phyloP scores from a whole-genome alignment of 2,329 filamentous ascomycete genomes.

The Periconia sp. region DNA sequence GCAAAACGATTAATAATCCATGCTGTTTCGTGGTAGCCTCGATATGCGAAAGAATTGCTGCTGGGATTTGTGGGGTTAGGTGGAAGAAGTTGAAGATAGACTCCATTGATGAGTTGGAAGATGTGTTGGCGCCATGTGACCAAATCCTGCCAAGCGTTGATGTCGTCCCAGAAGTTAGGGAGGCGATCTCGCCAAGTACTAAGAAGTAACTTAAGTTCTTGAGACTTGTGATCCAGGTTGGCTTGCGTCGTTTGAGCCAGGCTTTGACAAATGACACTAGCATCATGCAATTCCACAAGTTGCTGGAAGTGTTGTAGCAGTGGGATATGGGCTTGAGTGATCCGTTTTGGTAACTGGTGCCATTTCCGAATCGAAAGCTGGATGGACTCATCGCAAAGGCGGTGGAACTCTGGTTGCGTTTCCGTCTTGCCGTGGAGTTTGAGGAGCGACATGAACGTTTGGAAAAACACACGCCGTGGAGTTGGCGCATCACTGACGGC shows the following conservation, averaged over 20 bases:
- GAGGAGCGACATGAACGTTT: slow-evolving; percentile 94
- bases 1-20: slow-evolving; percentile 99
- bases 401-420: slow-evolving; percentile 75
- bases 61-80: slow-evolving; percentile 74
- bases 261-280: slow-evolving; percentile 93
- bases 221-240: slow-evolving; percentile 92
- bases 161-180: slow-evolving; percentile 98
- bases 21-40: slow-evolving; percentile 96
- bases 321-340: slow-evolving; percentile 94
- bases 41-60: slow-evolving; percentile 92
- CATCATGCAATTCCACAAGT: slow-evolving; percentile 94
- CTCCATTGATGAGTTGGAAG: slow-evolving; percentile 94
- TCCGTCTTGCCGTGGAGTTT: slow-evolving; percentile 93
- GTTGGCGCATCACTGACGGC: slow-evolving; percentile 97
- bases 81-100: slow-evolving; percentile 83
- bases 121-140: slow-evolving; percentile 99
- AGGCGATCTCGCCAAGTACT: slow-evolving; percentile 94
- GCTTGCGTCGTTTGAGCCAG: slow-evolving; percentile 78
- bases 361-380: slow-evolving; percentile 97
- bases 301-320: slow-evolving; percentile 98
- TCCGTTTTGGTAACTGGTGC: slow-evolving; percentile 92
- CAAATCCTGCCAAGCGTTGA: slow-evolving; percentile 97
- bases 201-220: slow-evolving; percentile 90
- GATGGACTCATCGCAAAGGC: slow-evolving; percentile 93
- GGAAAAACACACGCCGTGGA: slow-evolving; percentile 91